phyloP scores from a whole-genome alignment of 345 rosid species.

The Salix koriyanagi region DNA sequence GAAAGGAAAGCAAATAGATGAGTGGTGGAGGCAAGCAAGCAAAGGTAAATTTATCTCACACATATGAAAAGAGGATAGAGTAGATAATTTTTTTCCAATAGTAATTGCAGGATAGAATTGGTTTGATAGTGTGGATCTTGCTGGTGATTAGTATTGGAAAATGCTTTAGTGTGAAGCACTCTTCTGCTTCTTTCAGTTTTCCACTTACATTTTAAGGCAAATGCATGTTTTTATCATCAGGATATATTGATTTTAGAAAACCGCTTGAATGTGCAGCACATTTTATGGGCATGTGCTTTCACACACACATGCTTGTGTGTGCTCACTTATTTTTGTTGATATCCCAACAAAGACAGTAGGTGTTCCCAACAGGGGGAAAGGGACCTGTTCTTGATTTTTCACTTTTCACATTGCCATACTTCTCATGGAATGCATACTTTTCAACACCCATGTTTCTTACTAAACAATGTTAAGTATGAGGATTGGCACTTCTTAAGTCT shows the following conservation, averaged over 20 bases:
- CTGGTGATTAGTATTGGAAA: conserved; percentile 2
- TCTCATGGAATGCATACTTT: too few species aligned
- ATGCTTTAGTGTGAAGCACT: neutral
- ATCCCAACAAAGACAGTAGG: too few species aligned
- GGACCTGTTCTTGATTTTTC: too few species aligned
- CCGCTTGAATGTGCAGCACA: neutral
- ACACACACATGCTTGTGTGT: too few species aligned
- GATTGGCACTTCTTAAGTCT: neutral
- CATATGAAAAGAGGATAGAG: neutral
- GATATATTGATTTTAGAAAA: neutral
- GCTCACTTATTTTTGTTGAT: neutral
- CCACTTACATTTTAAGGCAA: neutral
- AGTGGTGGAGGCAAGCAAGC: conserved; percentile 92
- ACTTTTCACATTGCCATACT: too few species aligned
- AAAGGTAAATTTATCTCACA: conserved; percentile 57
- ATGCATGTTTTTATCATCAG: neutral
- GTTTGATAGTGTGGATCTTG: neutral
- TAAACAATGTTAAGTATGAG: too few species aligned
- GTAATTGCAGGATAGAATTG: neutral
- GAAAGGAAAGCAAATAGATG: conserved; percentile 97
- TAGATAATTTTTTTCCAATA: too few species aligned
- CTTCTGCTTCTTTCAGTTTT: neutral
- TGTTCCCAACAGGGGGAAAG: too few species aligned
- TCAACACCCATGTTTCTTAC: too few species aligned
- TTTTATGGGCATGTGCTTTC: too few species aligned